Conservation (phyloP, 2,329 filamentous ascomycete genomes). For the Exophiala calicioides region DNA sequence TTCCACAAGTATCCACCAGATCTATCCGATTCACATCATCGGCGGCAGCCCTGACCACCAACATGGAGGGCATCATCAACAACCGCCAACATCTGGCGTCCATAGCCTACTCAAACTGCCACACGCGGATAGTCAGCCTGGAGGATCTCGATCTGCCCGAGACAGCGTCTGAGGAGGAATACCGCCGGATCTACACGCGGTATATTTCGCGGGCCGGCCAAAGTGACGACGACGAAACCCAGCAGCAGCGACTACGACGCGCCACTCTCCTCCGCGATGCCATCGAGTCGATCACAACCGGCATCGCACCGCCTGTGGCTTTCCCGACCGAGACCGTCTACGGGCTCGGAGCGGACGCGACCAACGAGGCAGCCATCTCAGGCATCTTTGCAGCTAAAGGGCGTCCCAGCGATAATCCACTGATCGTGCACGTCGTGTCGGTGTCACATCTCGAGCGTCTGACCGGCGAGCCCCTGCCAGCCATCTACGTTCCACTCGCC, state of each 20-base stretch:
- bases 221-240: neutral
- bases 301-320: constrained; percentile 65
- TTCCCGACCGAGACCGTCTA: constrained; percentile 99
- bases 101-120: constrained; percentile 27
- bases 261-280: constrained; percentile 24
- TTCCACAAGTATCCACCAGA: neutral
- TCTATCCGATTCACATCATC: neutral
- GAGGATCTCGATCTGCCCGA: constrained; percentile 25
- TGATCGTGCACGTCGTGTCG: constrained; percentile 77
- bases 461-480: constrained; percentile 55
- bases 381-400: constrained; percentile 95
- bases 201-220: too few relatives aligned
- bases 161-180: constrained; percentile 23
- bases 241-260: too few relatives aligned
- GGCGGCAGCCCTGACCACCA: neutral
- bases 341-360: constrained; percentile 93
- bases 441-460: constrained; percentile 28
- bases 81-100: constrained; percentile 10
- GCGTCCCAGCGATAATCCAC: constrained; percentile 86
- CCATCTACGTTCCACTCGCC: constrained; percentile 77
- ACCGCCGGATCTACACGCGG: constrained; percentile 24
- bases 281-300: constrained; percentile 27
- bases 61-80: constrained; percentile 17
- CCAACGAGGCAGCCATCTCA: constrained; percentile 74
- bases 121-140: constrained; percentile 27